Conservation (phyloP, 371 early-diverging fungal genomes). For the Amoeboaphelidium occidentale region DNA sequence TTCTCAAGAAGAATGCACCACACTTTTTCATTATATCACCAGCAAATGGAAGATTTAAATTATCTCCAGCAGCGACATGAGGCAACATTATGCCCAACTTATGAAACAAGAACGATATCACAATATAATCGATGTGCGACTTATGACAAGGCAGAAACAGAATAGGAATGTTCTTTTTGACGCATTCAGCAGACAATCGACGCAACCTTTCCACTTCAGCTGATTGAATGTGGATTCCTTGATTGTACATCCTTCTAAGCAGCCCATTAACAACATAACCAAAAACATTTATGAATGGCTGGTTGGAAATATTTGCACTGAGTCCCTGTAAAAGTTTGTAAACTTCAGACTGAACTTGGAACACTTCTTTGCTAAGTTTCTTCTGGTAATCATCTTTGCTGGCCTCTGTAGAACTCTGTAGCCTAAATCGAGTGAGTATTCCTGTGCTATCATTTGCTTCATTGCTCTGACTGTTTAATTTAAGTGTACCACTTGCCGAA, state of each 20-base stretch:
- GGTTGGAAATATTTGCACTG: no score
- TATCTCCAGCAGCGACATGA: slow-evolving; percentile 70
- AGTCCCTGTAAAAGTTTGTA: no score
- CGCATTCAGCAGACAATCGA: slow-evolving; percentile 30
- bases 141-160: slow-evolving; percentile 65
- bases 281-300: no score
- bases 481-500: no score
- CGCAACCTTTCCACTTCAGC: slow-evolving; percentile 14
- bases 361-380: no score
- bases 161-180: slow-evolving; percentile 39
- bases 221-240: not conserved
- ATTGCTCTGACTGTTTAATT: no score
- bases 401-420: no score
- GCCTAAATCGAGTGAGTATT: no score
- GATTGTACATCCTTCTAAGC: not conserved
- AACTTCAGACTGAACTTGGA: no score
- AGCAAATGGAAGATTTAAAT: slow-evolving; percentile 16
- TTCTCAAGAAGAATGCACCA: slow-evolving; percentile 47
- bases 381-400: no score
- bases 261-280: no score
- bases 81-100: slow-evolving; percentile 55
- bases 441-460: no score
- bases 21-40: not conserved
- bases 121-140: slow-evolving; percentile 72
- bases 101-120: slow-evolving; percentile 54